Base-by-base conservation (phyloP, 164 flowering plant genomes). In the Amborella trichopoda region DNA sequence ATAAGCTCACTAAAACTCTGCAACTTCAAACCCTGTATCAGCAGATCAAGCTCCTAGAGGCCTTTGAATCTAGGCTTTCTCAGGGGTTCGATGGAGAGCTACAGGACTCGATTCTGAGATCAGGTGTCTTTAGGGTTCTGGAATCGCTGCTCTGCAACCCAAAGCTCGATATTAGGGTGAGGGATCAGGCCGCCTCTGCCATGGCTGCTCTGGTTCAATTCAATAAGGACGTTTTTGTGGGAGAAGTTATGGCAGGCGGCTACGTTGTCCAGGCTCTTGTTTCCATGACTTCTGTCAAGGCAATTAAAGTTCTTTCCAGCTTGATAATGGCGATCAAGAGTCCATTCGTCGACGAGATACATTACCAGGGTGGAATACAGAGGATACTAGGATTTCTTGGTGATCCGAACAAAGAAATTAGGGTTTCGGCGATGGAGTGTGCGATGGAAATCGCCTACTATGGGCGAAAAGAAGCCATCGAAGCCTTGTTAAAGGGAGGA, bases 161-260 rank as follows among this genome's bases (percentile, higher is more conserved):
- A 1, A 57, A 53, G 2, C 56, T 41, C 19, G 49, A 76, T 9
- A 63, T 46, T 23, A 30, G 48, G 39, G 43, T 87, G 1, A 55
- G 84, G 28, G 96, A 84, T 33, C 54, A 45, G 18, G 47, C 71
- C 2, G 95, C 78, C 4, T 56, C 54, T n/a, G 72, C 64, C 4
- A 49, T 84, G 4, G 71, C 68, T 3, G 76, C 71, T 1, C 33
- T 91, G 48, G 79, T 84, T 14, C 50, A 57, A 16, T 91, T 81
- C 78, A 91, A 91, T 73, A 84, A 80, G 59, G 87, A 83, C 54
- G 96, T 91, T 3, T 91, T 91, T 57, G 96, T 91, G 5, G 94
- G 90, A 12, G 65, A 78, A 46, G 81, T 87, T 1, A 32, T 69
- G 42, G 76, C 80, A 75, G 86, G 86, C 23, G 16, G 41, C 17